Evolutionary conservation across 192 early-diverging fungal species (phyloP).

Genomic region (Umbelopsis sp.): DNA sequence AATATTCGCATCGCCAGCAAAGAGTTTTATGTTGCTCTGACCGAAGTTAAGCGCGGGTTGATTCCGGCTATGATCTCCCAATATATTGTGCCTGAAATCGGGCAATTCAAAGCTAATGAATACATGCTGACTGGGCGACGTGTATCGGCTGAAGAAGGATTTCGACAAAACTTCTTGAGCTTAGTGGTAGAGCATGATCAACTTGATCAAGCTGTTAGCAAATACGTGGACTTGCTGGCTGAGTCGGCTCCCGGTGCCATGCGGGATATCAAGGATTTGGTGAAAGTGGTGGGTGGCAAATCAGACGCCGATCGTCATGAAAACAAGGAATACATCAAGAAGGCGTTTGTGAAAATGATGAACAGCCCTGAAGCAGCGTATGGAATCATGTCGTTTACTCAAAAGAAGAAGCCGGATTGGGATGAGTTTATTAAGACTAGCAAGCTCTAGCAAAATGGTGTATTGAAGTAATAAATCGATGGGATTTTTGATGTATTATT

Average conservation of each 20-base stretch:
- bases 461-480: no score
- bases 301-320: slow-evolving; percentile 27
- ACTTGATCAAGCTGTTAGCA: slow-evolving; percentile 49
- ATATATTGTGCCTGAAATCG: slow-evolving; percentile 61
- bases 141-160: slow-evolving; percentile 44
- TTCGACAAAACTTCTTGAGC: slow-evolving; percentile 32
- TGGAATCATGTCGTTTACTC: slow-evolving; percentile 58
- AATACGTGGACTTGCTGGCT: slow-evolving; percentile 45
- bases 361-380: slow-evolving; percentile 59
- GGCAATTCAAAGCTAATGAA: slow-evolving; percentile 49
- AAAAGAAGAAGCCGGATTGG: slow-evolving; percentile 59
- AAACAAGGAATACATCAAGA: slow-evolving; percentile 5
- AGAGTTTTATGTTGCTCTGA: slow-evolving; percentile 53
- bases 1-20: slow-evolving; percentile 56
- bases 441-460: slow-evolving; percentile 20
- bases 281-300: slow-evolving; percentile 37
- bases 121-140: slow-evolving; percentile 60
- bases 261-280: slow-evolving; percentile 53
- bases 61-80: slow-evolving; percentile 70
- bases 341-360: slow-evolving; percentile 61
- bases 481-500: no score
- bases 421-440: slow-evolving; percentile 38
- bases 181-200: slow-evolving; percentile 33
- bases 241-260: slow-evolving; percentile 55
- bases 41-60: slow-evolving; percentile 62